These are phyloP conservation scores for Metschnikowia arizonensis DNA, from an alignment of 805 yeast species.

Conservation along the genomic window DNA sequence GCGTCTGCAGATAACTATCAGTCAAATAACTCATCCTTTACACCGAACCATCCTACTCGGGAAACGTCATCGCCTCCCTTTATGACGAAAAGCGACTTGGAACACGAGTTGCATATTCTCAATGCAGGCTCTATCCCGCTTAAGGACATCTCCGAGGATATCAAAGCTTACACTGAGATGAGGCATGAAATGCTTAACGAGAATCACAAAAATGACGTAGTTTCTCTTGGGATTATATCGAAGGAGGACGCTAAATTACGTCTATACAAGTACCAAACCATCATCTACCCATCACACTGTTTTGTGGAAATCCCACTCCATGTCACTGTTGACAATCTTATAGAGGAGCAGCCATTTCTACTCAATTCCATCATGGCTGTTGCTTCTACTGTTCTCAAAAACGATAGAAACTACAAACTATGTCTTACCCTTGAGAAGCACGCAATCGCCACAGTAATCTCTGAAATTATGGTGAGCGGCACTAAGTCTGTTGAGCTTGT, in stretches of 20 bases:
- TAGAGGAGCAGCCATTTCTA: constrained; percentile 53
- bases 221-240: constrained; percentile 55
- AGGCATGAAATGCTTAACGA: constrained; percentile 32
- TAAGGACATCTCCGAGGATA: constrained; percentile 41
- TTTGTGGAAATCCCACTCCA: constrained; percentile 51
- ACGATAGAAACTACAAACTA: constrained; percentile 32
- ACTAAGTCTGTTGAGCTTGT: constrained; percentile 65
- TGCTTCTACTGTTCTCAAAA: constrained; percentile 43
- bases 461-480: constrained; percentile 66
- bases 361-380: constrained; percentile 64
- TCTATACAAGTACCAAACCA: constrained; percentile 45
- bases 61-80: constrained; percentile 22
- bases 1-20: not conserved
- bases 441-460: constrained; percentile 46
- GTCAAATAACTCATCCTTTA: constrained; percentile 1
- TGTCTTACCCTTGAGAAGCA: constrained; percentile 50
- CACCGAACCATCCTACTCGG: constrained; percentile 1
- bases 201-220: constrained; percentile 41
- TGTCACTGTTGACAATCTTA: constrained; percentile 44
- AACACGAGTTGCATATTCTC: constrained; percentile 37
- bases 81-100: constrained; percentile 35
- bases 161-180: constrained; percentile 44
- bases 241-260: constrained; percentile 56
- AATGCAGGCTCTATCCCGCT: constrained; percentile 32
- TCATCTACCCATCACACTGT: constrained; percentile 49